Evolutionary conservation across 179 eudicot genomes (phyloP), one percentile per base, ranked within the genome.

Genomic region (Kewa caespitosa): DNA sequence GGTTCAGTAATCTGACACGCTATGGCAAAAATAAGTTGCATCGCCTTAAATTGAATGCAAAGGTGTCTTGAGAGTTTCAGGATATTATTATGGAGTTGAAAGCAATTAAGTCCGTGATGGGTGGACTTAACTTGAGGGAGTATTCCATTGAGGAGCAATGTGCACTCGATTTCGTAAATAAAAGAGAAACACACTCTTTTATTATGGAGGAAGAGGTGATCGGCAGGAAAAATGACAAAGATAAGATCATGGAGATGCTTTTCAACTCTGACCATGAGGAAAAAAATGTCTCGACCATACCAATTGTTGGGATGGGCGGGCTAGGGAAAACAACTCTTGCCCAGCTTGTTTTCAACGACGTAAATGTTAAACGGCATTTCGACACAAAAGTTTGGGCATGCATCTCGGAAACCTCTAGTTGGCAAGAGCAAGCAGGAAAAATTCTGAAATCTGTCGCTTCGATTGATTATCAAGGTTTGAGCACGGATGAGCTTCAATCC

Each of bases 221-320:
- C 34, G 78, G 70, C 46, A 74, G 78, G 50, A 48, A 46, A 22
- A 20, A 48, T 13, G 78, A 64, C 28, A 74, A 32, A 27, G 33
- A 46, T 13, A 63, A 27, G 25, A 50, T 74, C 11, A 12, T 63
- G 18, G 39, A 64, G 42, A 63, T 63, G 77, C 43, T 68, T 68
- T 17, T 68, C 22, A 57, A 68, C 17, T 28, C 25, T 15, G 38
- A 42, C 0, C n/a, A 42, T 68, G 57, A 2, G 0, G 20, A 6
- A 2, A 17, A 31, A 43, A 32, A 46, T 32, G 33, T 31, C 0
- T 7, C 59, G 7, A 60, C 48, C 6, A 48, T 69, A n/a, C 27
- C 73, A 0, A 69, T 69, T 69, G 39, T 69, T 46, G 73, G 73
- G 60, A 69, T 69, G 14, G 73, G 73, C 31, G 73, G 73, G 30